These are phyloP conservation scores for Hirschioporus abietinus DNA, from an alignment of 768 basidiomycete genomes.

Conservation along the genomic window DNA sequence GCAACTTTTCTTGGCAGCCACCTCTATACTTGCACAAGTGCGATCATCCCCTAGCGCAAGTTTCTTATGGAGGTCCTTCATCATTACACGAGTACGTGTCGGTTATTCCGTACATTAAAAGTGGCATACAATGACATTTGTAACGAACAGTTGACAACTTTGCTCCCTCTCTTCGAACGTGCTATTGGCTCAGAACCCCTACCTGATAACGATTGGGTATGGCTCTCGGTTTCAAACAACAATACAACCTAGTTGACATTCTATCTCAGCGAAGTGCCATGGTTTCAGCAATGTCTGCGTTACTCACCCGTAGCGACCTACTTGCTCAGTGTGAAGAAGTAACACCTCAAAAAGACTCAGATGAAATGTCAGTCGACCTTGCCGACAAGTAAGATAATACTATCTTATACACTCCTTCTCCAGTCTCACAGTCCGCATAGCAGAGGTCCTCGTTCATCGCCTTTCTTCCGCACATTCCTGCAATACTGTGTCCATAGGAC, in stretches of 20 bases:
- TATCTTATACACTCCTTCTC: not conserved
- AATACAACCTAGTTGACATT: constrained; percentile 14
- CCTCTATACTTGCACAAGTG: constrained; percentile 57
- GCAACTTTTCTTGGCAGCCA: constrained; percentile 58
- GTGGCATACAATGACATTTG: constrained; percentile 3
- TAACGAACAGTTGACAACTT: constrained; percentile 48
- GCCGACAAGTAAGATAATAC: not conserved
- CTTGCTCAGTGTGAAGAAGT: constrained; percentile 40
- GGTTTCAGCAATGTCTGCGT: constrained; percentile 43
- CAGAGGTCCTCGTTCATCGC: not conserved
- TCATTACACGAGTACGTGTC: constrained; percentile 59
- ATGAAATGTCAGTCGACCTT: not conserved
- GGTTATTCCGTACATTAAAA: constrained; percentile 7
- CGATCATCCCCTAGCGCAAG: constrained; percentile 25
- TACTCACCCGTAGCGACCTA: constrained; percentile 49
- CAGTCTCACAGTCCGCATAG: not conserved
- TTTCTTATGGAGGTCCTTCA: constrained; percentile 64
- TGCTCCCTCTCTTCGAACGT: constrained; percentile 53
- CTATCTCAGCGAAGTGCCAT: constrained; percentile 32
- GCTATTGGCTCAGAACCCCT: constrained; percentile 46
- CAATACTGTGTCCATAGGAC: constrained; percentile 5
- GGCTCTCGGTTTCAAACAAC: constrained; percentile 12
- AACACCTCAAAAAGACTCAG: not conserved
- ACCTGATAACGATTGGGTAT: constrained; percentile 54
- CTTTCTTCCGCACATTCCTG: not conserved